Conservation (phyloP, 2,329 filamentous ascomycete species). For the Atkinsonella texensis region DNA sequence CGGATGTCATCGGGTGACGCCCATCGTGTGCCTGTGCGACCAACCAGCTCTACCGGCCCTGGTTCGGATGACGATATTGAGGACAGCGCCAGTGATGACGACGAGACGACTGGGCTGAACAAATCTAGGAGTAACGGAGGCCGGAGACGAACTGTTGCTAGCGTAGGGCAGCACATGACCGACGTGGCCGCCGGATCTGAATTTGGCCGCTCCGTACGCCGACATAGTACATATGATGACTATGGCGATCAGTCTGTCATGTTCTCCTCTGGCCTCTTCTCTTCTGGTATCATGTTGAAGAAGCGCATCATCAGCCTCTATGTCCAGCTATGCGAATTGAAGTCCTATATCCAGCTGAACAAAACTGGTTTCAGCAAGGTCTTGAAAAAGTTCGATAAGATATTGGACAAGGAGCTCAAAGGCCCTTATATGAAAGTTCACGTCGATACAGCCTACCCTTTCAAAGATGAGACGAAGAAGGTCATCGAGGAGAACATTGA, state of each 20-base stretch:
- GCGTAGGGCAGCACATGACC: constrained; percentile 27
- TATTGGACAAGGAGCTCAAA: constrained; percentile 70
- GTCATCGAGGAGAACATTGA: constrained; percentile 59
- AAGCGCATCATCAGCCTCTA: constrained; percentile 81
- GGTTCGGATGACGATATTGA: constrained; percentile 38
- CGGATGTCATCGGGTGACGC: constrained; percentile 18
- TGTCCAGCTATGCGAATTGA: constrained; percentile 86
- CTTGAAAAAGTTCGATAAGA: constrained; percentile 98
- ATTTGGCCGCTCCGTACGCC: constrained; percentile 38
- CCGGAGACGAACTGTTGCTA: constrained; percentile 26
- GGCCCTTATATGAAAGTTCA: constrained; percentile 59
- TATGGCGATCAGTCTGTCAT: constrained; percentile 63
- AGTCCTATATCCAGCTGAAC: constrained; percentile 93
- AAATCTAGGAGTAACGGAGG: constrained; percentile 28
- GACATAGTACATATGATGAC: constrained; percentile 63
- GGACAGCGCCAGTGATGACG: constrained; percentile 52
- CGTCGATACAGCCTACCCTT: constrained; percentile 72
- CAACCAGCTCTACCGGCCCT: constrained; percentile 28
- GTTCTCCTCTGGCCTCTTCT: constrained; percentile 49
- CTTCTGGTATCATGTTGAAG: constrained; percentile 73
- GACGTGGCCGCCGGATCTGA: constrained; percentile 54
- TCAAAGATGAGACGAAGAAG: constrained; percentile 59
- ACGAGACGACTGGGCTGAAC: constrained; percentile 44
- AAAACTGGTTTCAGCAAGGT: constrained; percentile 94
- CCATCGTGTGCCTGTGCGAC: constrained; percentile 13